A percentile compares a stretch with the other conserved stretches of the same genome.
Evolutionary conservation across 768 basidiomycete species (phyloP).

Genomic region (Suillus bovinus): DNA sequence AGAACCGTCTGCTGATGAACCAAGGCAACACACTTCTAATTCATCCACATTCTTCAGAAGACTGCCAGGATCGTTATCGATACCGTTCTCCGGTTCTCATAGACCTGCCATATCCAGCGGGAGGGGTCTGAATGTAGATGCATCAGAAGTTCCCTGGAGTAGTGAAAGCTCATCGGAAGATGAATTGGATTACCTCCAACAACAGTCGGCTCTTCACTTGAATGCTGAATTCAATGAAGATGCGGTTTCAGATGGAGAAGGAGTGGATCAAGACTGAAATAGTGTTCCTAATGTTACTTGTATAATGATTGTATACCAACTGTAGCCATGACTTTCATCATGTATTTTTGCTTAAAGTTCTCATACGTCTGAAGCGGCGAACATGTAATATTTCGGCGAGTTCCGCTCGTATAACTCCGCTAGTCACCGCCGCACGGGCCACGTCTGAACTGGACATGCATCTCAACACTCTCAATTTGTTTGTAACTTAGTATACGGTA

Average conservation of each 20-base stretch:
- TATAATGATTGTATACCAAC: conserved; percentile 12
- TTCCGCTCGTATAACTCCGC: too few relatives aligned
- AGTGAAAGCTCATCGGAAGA: conserved; percentile 63
- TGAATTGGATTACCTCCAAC: conserved; percentile 25
- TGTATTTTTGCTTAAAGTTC: background rate
- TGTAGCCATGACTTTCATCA: background rate
- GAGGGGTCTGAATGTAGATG: conserved; percentile 30
- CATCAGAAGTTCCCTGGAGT: conserved; percentile 48
- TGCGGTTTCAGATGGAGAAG: conserved; percentile 23
- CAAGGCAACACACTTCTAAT: conserved; percentile 17
- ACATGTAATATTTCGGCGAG: too few relatives aligned
- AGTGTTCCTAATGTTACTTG: background rate
- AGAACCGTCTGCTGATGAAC: conserved; percentile 9
- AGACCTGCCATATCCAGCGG: conserved; percentile 21
- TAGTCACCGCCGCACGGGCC: too few relatives aligned
- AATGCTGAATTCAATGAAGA: conserved; percentile 14
- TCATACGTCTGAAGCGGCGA: too few relatives aligned
- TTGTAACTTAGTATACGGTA: too few relatives aligned
- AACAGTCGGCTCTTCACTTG: conserved; percentile 12
- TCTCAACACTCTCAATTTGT: too few relatives aligned
- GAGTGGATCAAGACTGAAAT: conserved; percentile 23
- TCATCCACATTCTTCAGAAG: conserved; percentile 41
- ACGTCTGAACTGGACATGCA: too few relatives aligned
- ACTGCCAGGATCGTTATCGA: conserved; percentile 44
- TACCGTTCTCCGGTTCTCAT: conserved; percentile 35